Evolutionary conservation across 2,329 filamentous ascomycete genomes (phyloP).

Genomic region (Cercospora beticola): DNA sequence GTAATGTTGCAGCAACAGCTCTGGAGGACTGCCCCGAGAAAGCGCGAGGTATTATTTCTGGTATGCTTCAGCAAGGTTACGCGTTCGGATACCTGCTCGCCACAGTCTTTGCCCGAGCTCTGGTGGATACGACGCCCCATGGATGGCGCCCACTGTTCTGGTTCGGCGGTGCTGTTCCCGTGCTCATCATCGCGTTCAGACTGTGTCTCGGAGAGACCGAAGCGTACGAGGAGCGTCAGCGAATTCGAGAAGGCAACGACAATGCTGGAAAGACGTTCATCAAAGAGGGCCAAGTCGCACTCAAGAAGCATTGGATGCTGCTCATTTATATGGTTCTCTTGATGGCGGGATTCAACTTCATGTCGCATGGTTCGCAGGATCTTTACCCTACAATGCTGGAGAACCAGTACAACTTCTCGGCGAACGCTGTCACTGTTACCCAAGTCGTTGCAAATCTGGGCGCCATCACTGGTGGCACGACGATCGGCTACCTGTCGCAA

Average conservation of each 20-base stretch:
- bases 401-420: constrained; percentile 58
- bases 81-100: constrained; percentile 64
- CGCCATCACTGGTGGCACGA: constrained; percentile 50
- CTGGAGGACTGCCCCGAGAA: constrained; percentile 61
- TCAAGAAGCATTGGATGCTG: constrained; percentile 77
- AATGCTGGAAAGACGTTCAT: constrained; percentile 68
- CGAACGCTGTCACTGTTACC: constrained; percentile 49
- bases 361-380: constrained; percentile 75
- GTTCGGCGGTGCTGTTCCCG: constrained; percentile 80
- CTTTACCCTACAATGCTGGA: constrained; percentile 60
- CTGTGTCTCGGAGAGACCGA: constrained; percentile 76
- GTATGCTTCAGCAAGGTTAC: constrained; percentile 64
- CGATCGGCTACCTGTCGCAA: constrained; percentile 48
- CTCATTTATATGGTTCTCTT: constrained; percentile 79
- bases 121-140: constrained; percentile 74
- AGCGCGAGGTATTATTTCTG: constrained; percentile 60
- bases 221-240: constrained; percentile 66
- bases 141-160: constrained; percentile 84
- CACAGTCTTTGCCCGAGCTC: constrained; percentile 48
- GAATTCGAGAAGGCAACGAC: constrained; percentile 59
- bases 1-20: constrained; percentile 62
- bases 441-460: constrained; percentile 53
- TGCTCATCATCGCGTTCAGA: constrained; percentile 77
- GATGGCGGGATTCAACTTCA: constrained; percentile 91
- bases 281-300: constrained; percentile 72